These are phyloP conservation scores for Ceratopteris richardii DNA, from an alignment of 75 land plant genomes.

Conservation along the genomic window DNA sequence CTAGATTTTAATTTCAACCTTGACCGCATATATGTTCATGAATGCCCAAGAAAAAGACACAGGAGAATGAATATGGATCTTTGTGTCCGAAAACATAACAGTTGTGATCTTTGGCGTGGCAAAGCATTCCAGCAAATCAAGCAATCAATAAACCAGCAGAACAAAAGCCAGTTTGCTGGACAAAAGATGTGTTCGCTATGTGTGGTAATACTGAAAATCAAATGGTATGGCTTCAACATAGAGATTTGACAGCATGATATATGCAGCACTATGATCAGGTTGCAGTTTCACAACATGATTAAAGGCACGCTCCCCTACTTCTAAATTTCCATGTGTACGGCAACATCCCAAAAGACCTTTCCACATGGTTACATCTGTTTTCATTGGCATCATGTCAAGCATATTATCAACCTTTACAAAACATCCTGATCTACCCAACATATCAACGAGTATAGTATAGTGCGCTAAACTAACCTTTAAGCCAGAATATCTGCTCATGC, in stretches of 20 bases:
- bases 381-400: conserved; percentile 11
- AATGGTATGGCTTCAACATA: conserved; percentile 16
- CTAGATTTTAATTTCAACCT: no score
- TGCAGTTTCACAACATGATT: conserved; percentile 35
- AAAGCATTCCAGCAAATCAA: no score
- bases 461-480: conserved; percentile 21
- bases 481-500: conserved; percentile 10
- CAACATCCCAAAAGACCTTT: conserved; percentile 57
- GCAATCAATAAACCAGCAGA: no score
- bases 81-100: no score
- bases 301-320: conserved; percentile 35
- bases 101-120: no score
- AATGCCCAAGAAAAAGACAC: no score
- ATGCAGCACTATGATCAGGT: conserved; percentile 33
- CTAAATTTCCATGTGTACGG: conserved; percentile 38
- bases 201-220: no score
- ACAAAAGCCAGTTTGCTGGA: no score
- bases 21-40: no score
- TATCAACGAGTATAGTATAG: conserved; percentile 24
- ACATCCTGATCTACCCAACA: conserved; percentile 16
- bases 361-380: conserved; percentile 26
- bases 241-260: conserved; percentile 59
- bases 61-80: no score
- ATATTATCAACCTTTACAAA: conserved; percentile 15
- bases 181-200: no score